Base-by-base conservation (phyloP, 2,329 filamentous ascomycete genomes). In the Cladosporium halotolerans region DNA sequence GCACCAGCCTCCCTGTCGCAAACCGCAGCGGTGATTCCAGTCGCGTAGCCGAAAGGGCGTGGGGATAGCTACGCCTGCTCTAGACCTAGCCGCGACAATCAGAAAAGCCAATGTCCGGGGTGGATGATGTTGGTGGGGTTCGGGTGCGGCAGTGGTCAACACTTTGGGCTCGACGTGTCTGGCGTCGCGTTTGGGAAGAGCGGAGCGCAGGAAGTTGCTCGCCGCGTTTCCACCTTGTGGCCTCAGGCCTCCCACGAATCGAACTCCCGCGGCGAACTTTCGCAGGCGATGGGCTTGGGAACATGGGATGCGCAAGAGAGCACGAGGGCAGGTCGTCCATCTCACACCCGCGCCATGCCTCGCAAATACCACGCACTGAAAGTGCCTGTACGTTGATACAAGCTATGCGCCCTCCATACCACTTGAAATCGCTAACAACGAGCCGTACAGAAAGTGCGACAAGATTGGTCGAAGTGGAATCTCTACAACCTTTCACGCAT, bases 391-490 rank as follows among this genome's bases (percentile, higher is more conserved):
- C 1, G 48, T 51, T 36, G 34, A 36, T 9, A 36, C 34, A 9
- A 5, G n/a, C 34, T 9, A 42, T 33, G 45, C 41, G 47, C 52
- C 34, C 9, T 36, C 34, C 28, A 19, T 28, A 39, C 10, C n/a
- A 16, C 8, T 13, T n/a, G 18, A 47, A 53, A 53, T 55, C 56
- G 55, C 16, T 38, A 36, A 36, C 9, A 36, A 49, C 49, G 43
- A 23, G 34, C 45, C 23, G 56, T 47, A 54, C 68, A 97, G 91
- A 95, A 89, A 87, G 71, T 96, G 71, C 86, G 92, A 65, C 88
- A 93, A 77, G 89, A 90, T 77, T 96, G 92, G 93, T 95, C 89
- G 78, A 95, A 96, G 76, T 90, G 89, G 79, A 96, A 95, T 69
- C 79, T 99, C 59, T 99, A 88, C 82, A 96, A 96, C 74, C 75